A percentile compares a stretch with the other conserved stretches of the same genome.
Conservation (phyloP, 768 basidiomycete species). For the Termitomyces sp. region DNA sequence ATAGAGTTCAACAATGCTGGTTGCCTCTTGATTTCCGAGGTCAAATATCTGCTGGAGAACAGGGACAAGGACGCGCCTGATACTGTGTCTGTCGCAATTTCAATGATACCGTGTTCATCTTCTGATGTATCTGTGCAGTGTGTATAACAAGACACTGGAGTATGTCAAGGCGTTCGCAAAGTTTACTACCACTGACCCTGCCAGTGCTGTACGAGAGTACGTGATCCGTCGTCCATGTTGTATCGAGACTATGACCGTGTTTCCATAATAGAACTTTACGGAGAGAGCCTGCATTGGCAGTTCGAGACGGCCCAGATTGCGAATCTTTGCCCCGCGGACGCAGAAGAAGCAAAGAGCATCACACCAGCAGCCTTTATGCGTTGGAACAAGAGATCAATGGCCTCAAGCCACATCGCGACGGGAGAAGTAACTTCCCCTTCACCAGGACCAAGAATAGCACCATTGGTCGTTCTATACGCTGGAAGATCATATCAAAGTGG, state of each 20-base stretch:
- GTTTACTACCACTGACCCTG: constrained; percentile 82
- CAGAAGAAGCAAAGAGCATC: constrained; percentile 90
- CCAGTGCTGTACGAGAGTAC: constrained; percentile 83
- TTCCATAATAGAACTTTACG: constrained; percentile 57
- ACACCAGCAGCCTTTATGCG: constrained; percentile 55
- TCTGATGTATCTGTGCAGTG: constrained; percentile 35
- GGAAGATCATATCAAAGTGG: constrained; percentile 79
- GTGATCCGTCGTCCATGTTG: constrained; percentile 18
- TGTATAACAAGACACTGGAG: constrained; percentile 90
- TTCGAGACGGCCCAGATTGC: constrained; percentile 93
- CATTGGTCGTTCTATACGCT: constrained; percentile 58
- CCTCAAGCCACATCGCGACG: constrained; percentile 81
- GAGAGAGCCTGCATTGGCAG: constrained; percentile 74
- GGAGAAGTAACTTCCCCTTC: constrained; percentile 76
- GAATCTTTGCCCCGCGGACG: constrained; percentile 81
- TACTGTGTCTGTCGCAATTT: constrained; percentile 55
- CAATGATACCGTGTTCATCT: neutral
- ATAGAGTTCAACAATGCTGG: constrained; percentile 89
- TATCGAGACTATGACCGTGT: neutral
- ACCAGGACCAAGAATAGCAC: constrained; percentile 57
- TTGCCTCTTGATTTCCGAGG: constrained; percentile 88
- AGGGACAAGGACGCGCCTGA: constrained; percentile 85
- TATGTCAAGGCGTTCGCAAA: constrained; percentile 91
- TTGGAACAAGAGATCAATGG: constrained; percentile 71
- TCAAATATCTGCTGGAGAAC: constrained; percentile 85